Evolutionary conservation across 2,329 filamentous ascomycete species (phyloP).

Genomic region (Pestalotiopsis sp.): DNA sequence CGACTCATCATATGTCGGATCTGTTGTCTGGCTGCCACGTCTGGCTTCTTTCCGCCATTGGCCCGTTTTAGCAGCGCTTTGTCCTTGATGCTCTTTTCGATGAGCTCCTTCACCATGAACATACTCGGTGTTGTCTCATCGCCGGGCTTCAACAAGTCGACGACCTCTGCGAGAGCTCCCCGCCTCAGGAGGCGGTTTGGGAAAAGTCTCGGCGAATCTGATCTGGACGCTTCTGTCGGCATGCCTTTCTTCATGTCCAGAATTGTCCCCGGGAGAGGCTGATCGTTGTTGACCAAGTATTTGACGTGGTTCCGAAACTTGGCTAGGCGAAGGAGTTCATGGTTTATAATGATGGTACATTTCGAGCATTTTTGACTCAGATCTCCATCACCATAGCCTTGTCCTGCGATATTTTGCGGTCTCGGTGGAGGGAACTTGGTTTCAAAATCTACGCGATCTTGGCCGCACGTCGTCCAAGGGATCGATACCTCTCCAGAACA

Average conservation of each 20-base stretch:
- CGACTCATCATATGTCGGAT: conserved; percentile 11
- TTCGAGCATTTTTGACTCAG: neutral
- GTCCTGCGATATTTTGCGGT: neutral
- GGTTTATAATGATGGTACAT: neutral
- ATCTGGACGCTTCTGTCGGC: neutral
- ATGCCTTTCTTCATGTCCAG: neutral
- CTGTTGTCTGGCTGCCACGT: neutral
- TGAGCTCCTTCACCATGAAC: conserved; percentile 3
- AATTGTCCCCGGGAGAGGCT: conserved; percentile 5
- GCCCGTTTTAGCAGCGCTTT: neutral
- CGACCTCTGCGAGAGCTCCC: neutral
- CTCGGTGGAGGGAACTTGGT: neutral
- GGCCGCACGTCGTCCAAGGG: conserved; percentile 7
- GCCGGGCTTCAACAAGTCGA: conserved; percentile 6
- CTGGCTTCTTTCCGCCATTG: conserved; percentile 1
- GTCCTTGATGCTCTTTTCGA: conserved; percentile 3
- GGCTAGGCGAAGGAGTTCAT: neutral
- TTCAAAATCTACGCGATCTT: neutral
- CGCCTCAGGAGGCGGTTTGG: conserved; percentile 7
- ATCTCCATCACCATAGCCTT: neutral
- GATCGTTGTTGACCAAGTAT: conserved; percentile 4
- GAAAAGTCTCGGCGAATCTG: conserved; percentile 1
- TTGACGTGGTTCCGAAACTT: conserved; percentile 7
- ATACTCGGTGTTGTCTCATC: conserved; percentile 1
- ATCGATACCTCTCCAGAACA: neutral